phyloP scores from a whole-genome alignment of 345 rosid genomes.

The Geranium brycei region DNA sequence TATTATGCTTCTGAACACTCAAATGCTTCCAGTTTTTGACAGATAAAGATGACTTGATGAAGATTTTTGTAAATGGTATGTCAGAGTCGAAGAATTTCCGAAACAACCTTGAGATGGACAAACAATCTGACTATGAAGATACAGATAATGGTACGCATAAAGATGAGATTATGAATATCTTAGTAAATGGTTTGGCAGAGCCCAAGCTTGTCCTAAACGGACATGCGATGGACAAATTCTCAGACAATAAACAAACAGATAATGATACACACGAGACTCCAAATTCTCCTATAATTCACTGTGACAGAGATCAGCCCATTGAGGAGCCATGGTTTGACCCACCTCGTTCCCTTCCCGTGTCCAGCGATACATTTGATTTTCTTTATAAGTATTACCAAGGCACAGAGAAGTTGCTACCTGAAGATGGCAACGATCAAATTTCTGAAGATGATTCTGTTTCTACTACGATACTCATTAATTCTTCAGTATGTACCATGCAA shows the following conservation, averaged over 20 bases:
- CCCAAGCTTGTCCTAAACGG: slow-evolving; percentile 14
- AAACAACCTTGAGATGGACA: no score
- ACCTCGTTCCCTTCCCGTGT: slow-evolving; percentile 16
- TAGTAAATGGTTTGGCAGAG: no score
- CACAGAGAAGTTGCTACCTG: slow-evolving; percentile 32
- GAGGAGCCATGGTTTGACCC: slow-evolving; percentile 88
- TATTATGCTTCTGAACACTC: slow-evolving; percentile 65
- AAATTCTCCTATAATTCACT: slow-evolving; percentile 17
- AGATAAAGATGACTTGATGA: slow-evolving; percentile 41
- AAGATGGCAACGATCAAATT: slow-evolving; percentile 24
- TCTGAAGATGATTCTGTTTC: slow-evolving; percentile 37
- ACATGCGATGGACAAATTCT: slow-evolving; percentile 21
- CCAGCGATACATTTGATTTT: slow-evolving; percentile 13
- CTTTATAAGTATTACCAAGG: slow-evolving; percentile 28
- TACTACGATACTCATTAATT: slow-evolving; percentile 61
- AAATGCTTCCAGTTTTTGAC: slow-evolving; percentile 93
- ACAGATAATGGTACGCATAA: no score
- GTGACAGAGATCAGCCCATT: slow-evolving; percentile 54
- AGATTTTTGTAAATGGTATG: slow-evolving; percentile 17
- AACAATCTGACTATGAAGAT: no score
- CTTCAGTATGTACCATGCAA: slow-evolving; percentile 89
- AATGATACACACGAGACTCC: slow-evolving; percentile 16
- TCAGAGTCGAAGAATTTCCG: slow-evolving; percentile 16
- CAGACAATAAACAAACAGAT: slow-evolving; percentile 17
- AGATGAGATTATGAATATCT: no score